A percentile compares a stretch with the other conserved stretches of the same genome.
These are phyloP conservation scores for Ophiosphaerella herpotricha DNA, from an alignment of 2,329 filamentous ascomycete species.

Conservation along the genomic window DNA sequence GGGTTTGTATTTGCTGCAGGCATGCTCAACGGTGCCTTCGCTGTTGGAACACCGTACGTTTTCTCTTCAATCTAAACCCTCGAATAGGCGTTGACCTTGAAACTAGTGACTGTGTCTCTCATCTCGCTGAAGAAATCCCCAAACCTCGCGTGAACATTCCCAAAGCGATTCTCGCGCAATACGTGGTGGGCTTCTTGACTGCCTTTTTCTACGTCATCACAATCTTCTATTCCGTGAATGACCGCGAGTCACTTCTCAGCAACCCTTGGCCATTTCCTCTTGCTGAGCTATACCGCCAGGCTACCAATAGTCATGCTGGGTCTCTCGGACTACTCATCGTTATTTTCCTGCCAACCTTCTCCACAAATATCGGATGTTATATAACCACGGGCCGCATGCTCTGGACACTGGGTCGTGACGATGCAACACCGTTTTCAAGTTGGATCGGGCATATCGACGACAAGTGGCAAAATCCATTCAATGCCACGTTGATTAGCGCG, in stretches of 20 bases:
- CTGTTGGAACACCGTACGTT: conserved; percentile 62
- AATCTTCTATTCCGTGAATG: conserved; percentile 62
- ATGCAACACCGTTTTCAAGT: conserved; percentile 58
- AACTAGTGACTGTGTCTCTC: conserved; percentile 63
- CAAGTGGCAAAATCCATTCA: conserved; percentile 57
- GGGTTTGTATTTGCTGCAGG: conserved; percentile 69
- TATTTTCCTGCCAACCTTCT: conserved; percentile 58
- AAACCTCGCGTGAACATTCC: conserved; percentile 46
- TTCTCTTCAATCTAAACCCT: background rate
- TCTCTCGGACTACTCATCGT: conserved; percentile 55
- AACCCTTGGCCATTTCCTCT: conserved; percentile 63
- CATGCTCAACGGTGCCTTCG: conserved; percentile 71
- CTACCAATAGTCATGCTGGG: conserved; percentile 47
- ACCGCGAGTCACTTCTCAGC: conserved; percentile 59
- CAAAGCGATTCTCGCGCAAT: conserved; percentile 47
- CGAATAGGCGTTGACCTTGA: background rate
- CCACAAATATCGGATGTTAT: conserved; percentile 60
- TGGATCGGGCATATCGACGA: conserved; percentile 56
- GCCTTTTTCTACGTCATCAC: conserved; percentile 46
- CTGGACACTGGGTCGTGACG: conserved; percentile 65
- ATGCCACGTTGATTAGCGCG: conserved; percentile 59
- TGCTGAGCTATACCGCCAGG: conserved; percentile 66
- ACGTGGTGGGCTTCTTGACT: conserved; percentile 43
- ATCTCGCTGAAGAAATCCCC: conserved; percentile 61
- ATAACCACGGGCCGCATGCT: conserved; percentile 66